Evolutionary conservation across 352 stramenopile genomes (phyloP), one percentile per base, ranked within the genome.

Genomic region (Peronospora belbahrii): DNA sequence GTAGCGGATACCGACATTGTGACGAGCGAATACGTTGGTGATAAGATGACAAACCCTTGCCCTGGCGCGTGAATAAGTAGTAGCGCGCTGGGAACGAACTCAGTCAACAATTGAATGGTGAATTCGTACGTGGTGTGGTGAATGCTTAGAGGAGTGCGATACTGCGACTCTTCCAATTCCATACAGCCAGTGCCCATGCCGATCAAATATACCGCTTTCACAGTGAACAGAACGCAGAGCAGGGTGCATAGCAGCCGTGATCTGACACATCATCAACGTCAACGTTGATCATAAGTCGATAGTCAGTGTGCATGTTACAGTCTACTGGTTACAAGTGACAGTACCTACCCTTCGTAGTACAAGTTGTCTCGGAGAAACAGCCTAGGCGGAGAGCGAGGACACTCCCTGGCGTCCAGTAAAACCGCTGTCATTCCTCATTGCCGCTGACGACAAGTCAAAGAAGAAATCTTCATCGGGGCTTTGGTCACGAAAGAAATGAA

Each of bases 401-500:
- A 18, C 24, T 40, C 40, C 34, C 4, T 51, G 36, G 20, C 54
- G 43, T 2, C 33, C 37, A 9, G 27, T 13, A 6, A 28, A 42
- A 31, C 48, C 45, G 28, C 60, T 60, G 28, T 48, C 49, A 36
- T 53, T 62, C 20, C 42, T 43, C 27, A 64, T 63, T 9, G 60
- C 56, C 2, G 55, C 63, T 5, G 59, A 59, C 4, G 72, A 73
- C n/a, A 82, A 67, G 42, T 89, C 74, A 32, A 89, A 89, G 60
- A 87, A 89, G 30, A 89, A 86, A 41, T 88, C 79, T 30, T 90
- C 79, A 36, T 88, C 74, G 0, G 67, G 69, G 1, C 70, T 74
- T 50, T 85, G 77, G 18, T 64, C 78, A 20, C 72, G 74, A 59
- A 90, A 90, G 52, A 90, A 90, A 41, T 85, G 68, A 48, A 85